These are phyloP conservation scores for Excoecaria agallocha DNA, from an alignment of 345 rosid species.

Conservation along the genomic window DNA sequence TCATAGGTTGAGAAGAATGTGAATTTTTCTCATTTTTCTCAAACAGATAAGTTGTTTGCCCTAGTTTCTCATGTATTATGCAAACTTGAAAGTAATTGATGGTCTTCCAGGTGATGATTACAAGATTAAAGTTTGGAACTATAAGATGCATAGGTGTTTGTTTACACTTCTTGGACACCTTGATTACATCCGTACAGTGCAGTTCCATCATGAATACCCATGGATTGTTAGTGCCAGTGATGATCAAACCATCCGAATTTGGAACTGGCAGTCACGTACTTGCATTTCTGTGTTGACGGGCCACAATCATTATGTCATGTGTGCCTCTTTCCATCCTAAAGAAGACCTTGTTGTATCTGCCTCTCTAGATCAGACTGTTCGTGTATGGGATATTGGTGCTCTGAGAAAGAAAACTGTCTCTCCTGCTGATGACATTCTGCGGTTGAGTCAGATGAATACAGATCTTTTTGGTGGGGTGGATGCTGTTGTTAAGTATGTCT, in stretches of 20 bases:
- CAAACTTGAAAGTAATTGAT: slow-evolving; percentile 3
- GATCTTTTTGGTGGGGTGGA: slow-evolving; percentile 96
- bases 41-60: not conserved
- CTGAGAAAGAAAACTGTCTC: slow-evolving; percentile 83
- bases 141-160: slow-evolving; percentile 82
- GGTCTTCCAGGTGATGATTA: slow-evolving; percentile 81
- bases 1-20: not conserved
- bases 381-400: slow-evolving; percentile 97
- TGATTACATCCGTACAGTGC: slow-evolving; percentile 94
- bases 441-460: slow-evolving; percentile 87
- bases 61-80: not conserved
- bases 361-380: slow-evolving; percentile 92
- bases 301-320: slow-evolving; percentile 98
- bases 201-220: slow-evolving; percentile 93
- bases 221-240: slow-evolving; percentile 99
- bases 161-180: slow-evolving; percentile 97
- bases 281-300: slow-evolving; percentile 95
- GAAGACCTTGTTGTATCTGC: slow-evolving; percentile 98
- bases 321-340: slow-evolving; percentile 94
- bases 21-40: not conserved
- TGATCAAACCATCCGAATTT: slow-evolving; percentile 94
- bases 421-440: slow-evolving; percentile 86
- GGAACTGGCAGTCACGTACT: slow-evolving; percentile 99
- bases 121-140: slow-evolving; percentile 99
- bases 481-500: slow-evolving; percentile 88